A percentile compares a stretch with the other conserved stretches of the same genome.
Conservation (phyloP, 352 stramenopile genomes). For the Aphanomyces cochlioides region DNA sequence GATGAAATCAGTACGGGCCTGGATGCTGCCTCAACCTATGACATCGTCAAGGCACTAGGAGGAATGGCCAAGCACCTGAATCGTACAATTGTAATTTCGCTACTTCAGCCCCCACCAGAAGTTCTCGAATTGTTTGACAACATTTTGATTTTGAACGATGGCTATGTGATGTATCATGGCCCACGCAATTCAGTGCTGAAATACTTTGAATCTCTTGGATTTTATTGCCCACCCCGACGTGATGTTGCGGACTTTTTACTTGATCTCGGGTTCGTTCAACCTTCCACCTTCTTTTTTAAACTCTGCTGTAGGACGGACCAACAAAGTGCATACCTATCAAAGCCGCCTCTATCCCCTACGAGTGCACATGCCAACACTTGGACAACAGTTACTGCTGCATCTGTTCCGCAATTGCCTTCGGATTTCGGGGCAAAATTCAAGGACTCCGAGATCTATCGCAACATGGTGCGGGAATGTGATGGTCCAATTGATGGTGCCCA, state of each 20-base stretch:
- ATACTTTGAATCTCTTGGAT: slow-evolving; percentile 81
- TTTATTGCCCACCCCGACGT: slow-evolving; percentile 47
- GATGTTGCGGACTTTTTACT: slow-evolving; percentile 91
- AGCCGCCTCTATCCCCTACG: slow-evolving; percentile 35
- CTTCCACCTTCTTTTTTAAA: slow-evolving; percentile 7
- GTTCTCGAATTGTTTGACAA: slow-evolving; percentile 92
- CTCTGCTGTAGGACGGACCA: slow-evolving; percentile 35
- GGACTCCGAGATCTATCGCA: slow-evolving; percentile 48
- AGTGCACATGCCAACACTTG: background rate
- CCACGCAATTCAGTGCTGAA: slow-evolving; percentile 45
- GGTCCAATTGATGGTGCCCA: background rate
- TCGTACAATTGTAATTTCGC: slow-evolving; percentile 62
- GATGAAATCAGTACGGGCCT: slow-evolving; percentile 44
- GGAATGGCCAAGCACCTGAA: slow-evolving; percentile 46
- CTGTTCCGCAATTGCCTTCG: slow-evolving; percentile 29
- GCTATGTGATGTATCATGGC: slow-evolving; percentile 85
- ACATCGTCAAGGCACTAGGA: slow-evolving; percentile 51
- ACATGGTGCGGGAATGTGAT: slow-evolving; percentile 42
- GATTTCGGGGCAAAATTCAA: slow-evolving; percentile 55
- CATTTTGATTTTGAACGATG: slow-evolving; percentile 88
- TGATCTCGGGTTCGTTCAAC: slow-evolving; percentile 37
- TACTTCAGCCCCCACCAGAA: slow-evolving; percentile 90
- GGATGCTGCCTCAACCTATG: slow-evolving; percentile 36
- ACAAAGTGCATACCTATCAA: slow-evolving; percentile 26
- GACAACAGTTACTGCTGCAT: slow-evolving; percentile 7